Percentiles rank a stretch among this genome's conserved stretches.
phyloP scores from a whole-genome alignment of 345 rosid species.

The Citrus medica region DNA sequence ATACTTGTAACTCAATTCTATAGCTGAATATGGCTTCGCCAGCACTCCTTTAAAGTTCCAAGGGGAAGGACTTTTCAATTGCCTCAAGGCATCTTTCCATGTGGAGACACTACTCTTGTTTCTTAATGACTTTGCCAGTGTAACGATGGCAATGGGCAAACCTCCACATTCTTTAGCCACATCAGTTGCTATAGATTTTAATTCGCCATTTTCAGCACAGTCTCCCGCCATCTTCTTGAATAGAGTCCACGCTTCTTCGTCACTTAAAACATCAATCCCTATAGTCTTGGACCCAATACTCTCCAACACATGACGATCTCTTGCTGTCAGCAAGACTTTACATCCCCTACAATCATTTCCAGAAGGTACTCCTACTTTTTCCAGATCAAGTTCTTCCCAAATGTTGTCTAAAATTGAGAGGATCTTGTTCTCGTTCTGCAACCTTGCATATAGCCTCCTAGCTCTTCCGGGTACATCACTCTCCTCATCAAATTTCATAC shows the following conservation, averaged over 20 bases:
- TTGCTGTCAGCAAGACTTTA: no score
- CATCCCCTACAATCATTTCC: no score
- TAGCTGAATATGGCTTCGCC: background rate
- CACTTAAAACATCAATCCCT: no score
- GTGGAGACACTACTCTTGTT: background rate
- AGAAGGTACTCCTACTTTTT: no score
- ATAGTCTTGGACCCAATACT: background rate
- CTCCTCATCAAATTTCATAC: background rate
- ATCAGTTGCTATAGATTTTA: constrained; percentile 11
- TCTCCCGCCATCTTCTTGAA: constrained; percentile 18
- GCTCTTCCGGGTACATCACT: background rate
- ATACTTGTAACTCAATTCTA: background rate
- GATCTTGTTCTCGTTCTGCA: no score
- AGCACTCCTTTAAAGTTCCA: background rate
- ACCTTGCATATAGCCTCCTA: no score
- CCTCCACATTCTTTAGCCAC: background rate
- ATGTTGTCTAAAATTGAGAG: no score
- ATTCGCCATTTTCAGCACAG: background rate
- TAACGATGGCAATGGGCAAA: constrained; percentile 18
- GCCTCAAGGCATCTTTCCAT: constrained; percentile 24
- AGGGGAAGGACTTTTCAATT: background rate
- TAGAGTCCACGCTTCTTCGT: constrained; percentile 11
- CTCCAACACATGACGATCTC: background rate
- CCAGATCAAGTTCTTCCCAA: no score
- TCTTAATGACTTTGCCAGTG: constrained; percentile 17